Conservation (phyloP, 208 protist species). For the Acanthamoeba castellanii region DNA sequence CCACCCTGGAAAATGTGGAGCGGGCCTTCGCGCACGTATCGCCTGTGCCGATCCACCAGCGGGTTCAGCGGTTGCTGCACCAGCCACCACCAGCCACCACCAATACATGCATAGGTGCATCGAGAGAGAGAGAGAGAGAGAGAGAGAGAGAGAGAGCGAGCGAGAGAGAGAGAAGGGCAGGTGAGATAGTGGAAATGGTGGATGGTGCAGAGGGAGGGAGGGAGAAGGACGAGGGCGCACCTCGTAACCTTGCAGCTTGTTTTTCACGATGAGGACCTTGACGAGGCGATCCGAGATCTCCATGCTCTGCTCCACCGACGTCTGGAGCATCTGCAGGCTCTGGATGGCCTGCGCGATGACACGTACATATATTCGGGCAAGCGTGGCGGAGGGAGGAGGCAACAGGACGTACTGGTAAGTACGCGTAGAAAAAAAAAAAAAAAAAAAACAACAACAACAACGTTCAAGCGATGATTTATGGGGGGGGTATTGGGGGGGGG, state of each 20-base stretch:
- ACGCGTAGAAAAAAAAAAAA: too few species aligned
- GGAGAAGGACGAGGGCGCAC: too few species aligned
- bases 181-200: background rate
- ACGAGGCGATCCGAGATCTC: constrained; percentile 53
- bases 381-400: too few species aligned
- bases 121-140: too few species aligned
- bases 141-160: too few species aligned
- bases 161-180: background rate
- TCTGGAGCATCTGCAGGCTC: constrained; percentile 29
- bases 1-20: constrained; percentile 10
- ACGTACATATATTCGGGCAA: too few species aligned
- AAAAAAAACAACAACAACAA: too few species aligned
- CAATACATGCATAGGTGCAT: too few species aligned
- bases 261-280: constrained; percentile 52
- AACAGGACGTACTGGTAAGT: too few species aligned
- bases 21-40: constrained; percentile 10
- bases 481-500: background rate
- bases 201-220: too few species aligned
- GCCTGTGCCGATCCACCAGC: background rate
- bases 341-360: constrained; percentile 52
- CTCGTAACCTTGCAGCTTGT: constrained; percentile 41
- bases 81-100: background rate
- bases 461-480: background rate
- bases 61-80: constrained; percentile 17
- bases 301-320: constrained; percentile 57